Evolutionary conservation across 805 yeast genomes (phyloP), one percentile per base, ranked within the genome.

Genomic region (Zygoascus tannicola): DNA sequence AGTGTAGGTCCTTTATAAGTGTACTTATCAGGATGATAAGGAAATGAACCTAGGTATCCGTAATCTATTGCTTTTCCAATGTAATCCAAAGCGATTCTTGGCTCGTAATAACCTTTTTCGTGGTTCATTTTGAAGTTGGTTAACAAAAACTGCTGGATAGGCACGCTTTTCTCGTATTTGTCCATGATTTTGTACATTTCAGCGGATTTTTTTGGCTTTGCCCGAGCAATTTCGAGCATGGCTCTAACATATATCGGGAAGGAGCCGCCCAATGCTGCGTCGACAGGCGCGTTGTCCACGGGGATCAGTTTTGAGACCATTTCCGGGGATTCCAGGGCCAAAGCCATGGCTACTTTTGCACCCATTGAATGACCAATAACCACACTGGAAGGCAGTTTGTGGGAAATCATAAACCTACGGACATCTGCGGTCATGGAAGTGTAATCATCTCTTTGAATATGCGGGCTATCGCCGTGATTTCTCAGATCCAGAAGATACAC

Each of bases 391-490:
- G 58, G 52, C 37, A 70, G 52, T 2, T 60, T 51, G 33, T 49
- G 40, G 5, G 71, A 67, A 2, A 73, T 74, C 8, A 88, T 72
- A 57, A 87, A 90, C 16, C 64, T 54, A 51, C 80, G 86, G n/a
- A 90, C 86, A 59, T 90, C 98, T 0, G 84, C 80, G 0, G 95
- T 81, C 66, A 90, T 67, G 1, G 88, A 68, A 1, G 83, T 81
- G 60, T 88, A 88, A 56, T 83, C 88, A 55, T 84, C 85, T 23
- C 81, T 65, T 0, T 61, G 56, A n/a, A 55, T 58, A 53, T 83
- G 94, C 1, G 96, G 96, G 1, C 95, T 84, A n/a, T 73, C 78
- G 1, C 98, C 98, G 59, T 88, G 96, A 62, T 92, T 88, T 48
- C 98, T 69, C 46, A 88, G 68, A 59, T 90, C 97, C 15, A 36